These are phyloP conservation scores for Inonotus obliquus DNA, from an alignment of 1,284 basidiomycete species.

Conservation along the genomic window DNA sequence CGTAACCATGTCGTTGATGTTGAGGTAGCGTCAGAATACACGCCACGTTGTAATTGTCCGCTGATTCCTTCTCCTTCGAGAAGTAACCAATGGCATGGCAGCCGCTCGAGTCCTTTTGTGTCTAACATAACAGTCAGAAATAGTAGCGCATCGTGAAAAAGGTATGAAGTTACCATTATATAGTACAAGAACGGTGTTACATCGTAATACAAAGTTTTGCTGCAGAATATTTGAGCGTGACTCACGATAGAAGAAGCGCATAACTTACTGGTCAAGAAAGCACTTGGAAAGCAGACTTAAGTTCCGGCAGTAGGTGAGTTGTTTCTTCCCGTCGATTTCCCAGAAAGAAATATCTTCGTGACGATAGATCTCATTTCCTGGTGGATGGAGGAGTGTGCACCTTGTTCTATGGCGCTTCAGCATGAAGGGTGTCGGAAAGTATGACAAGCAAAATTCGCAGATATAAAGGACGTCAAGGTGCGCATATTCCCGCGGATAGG, in stretches of 20 bases:
- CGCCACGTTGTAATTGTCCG: conserved; percentile 98
- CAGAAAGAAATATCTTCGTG: conserved; percentile 96
- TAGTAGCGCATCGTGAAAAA: conserved; percentile 13
- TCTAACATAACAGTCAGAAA: conserved; percentile 37
- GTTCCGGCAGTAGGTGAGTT: conserved; percentile 96
- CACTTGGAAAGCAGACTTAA: conserved; percentile 95
- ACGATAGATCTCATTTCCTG: conserved; percentile 99
- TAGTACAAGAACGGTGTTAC: conserved; percentile 99
- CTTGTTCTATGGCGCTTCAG: conserved; percentile 86
- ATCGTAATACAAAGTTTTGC: conserved; percentile 99
- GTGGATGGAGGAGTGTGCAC: conserved; percentile 92
- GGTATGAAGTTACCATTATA: conserved; percentile 73
- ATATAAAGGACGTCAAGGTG: conserved; percentile 94
- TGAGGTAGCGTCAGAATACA: conserved; percentile 98
- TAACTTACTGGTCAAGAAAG: conserved; percentile 91
- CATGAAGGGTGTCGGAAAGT: conserved; percentile 86
- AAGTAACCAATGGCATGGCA: conserved; percentile 98
- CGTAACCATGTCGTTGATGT: conserved; percentile 94
- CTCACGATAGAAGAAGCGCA: conserved; percentile 15
- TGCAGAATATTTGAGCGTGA: conserved; percentile 33
- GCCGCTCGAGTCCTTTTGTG: conserved; percentile 84
- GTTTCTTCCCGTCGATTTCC: conserved; percentile 96
- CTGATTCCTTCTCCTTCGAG: conserved; percentile 98
- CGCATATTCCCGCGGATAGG: conserved; percentile 97
- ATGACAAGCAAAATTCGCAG: conserved; percentile 97